Evolutionary conservation across 345 rosid genomes (phyloP).

Genomic region (Litchi chinensis): DNA sequence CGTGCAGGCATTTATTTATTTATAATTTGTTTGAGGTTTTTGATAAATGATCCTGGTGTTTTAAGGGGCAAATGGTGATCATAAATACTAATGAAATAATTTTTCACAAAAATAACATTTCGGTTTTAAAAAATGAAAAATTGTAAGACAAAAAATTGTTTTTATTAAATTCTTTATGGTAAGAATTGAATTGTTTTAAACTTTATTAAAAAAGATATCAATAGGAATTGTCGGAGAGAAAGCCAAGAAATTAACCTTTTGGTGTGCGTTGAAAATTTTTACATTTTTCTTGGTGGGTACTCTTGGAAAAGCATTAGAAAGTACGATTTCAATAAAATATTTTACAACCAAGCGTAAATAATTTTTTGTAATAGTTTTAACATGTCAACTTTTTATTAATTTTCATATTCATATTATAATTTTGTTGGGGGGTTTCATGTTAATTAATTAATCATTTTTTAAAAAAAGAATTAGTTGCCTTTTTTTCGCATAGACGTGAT

Average conservation of each 20-base stretch:
- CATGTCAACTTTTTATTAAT: neutral
- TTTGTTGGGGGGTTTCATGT: too few relatives aligned
- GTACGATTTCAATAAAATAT: neutral
- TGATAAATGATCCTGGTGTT: too few relatives aligned
- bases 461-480: neutral
- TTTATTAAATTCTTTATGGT: too few relatives aligned
- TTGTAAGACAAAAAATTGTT: too few relatives aligned
- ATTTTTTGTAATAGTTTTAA: too few relatives aligned
- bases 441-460: neutral
- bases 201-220: too few relatives aligned
- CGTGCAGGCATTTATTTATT: neutral
- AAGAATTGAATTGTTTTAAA: too few relatives aligned
- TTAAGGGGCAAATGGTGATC: too few relatives aligned
- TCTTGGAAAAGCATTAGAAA: neutral
- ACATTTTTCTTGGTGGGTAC: neutral
- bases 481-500: neutral
- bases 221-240: neutral
- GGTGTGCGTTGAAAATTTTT: neutral
- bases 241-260: neutral
- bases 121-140: too few relatives aligned
- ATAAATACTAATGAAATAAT: too few relatives aligned
- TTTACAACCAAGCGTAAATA: neutral
- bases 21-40: too few relatives aligned
- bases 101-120: too few relatives aligned
- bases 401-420: neutral